These are phyloP conservation scores for Dryadomyces quercivorus DNA, from an alignment of 2,329 filamentous ascomycete species.

Conservation along the genomic window DNA sequence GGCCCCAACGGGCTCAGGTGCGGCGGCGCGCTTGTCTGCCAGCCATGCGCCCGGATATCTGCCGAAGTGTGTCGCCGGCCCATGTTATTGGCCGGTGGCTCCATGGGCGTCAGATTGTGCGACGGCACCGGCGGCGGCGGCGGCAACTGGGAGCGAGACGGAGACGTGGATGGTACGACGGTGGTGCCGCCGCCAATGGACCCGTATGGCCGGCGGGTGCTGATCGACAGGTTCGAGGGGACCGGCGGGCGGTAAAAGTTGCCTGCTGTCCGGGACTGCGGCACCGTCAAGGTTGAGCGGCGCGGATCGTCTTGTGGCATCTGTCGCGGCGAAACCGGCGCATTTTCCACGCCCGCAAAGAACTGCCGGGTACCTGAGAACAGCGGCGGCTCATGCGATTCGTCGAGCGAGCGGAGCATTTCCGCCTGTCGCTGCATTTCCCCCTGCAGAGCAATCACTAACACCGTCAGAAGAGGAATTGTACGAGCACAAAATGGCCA, in stretches of 20 bases:
- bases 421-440: constrained; percentile 52
- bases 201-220: constrained; percentile 68
- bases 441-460: constrained; percentile 43
- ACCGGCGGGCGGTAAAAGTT: constrained; percentile 66
- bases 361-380: constrained; percentile 54
- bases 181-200: constrained; percentile 56
- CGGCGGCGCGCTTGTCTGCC: constrained; percentile 47
- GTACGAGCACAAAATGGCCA: neutral
- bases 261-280: constrained; percentile 35
- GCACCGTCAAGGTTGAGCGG: constrained; percentile 53
- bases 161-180: constrained; percentile 41
- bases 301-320: constrained; percentile 75
- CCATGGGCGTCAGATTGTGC: constrained; percentile 35
- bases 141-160: constrained; percentile 54
- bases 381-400: constrained; percentile 50
- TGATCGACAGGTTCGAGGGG: constrained; percentile 68
- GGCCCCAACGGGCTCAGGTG: neutral
- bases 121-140: constrained; percentile 38
- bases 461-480: neutral
- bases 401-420: constrained; percentile 42
- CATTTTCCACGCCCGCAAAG: constrained; percentile 56
- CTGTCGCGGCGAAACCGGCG: constrained; percentile 79
- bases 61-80: constrained; percentile 84
- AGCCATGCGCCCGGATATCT: constrained; percentile 83
- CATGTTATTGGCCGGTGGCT: constrained; percentile 55